Conservation (phyloP, 2,329 filamentous ascomycete genomes). For the Metarhizium album region DNA sequence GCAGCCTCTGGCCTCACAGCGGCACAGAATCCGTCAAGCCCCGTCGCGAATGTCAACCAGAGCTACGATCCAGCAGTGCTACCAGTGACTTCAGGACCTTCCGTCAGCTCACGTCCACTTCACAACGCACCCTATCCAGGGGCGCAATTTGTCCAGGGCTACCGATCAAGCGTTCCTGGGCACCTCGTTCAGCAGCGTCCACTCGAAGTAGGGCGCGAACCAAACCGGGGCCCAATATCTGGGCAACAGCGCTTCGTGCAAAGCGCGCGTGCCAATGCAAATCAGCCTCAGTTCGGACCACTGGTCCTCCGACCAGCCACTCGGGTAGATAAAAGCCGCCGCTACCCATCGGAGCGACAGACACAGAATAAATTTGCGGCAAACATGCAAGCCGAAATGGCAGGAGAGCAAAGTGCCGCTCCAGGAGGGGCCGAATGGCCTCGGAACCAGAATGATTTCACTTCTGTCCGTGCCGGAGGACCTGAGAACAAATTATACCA, state of each 20-base stretch:
- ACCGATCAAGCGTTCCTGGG: not conserved
- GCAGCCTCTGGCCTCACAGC: not conserved
- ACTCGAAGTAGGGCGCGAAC: not conserved
- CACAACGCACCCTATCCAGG: not conserved
- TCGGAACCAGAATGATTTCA: slow-evolving; percentile 27
- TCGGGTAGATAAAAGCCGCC: not conserved
- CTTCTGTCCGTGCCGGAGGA: slow-evolving; percentile 23
- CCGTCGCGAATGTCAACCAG: not conserved
- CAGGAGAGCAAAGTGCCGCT: not conserved
- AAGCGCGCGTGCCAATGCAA: not conserved
- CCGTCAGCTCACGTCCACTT: not conserved
- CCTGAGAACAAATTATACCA: slow-evolving; percentile 40
- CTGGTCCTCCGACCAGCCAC: not conserved
- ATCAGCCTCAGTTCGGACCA: not conserved
- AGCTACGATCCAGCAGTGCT: too few species aligned
- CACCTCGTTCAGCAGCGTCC: not conserved
- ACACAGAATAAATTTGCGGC: not conserved
- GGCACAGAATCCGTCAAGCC: not conserved
- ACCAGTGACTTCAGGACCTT: too few species aligned
- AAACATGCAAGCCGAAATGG: not conserved
- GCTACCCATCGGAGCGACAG: not conserved
- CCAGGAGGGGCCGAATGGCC: slow-evolving; percentile 26
- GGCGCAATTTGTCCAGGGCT: not conserved
- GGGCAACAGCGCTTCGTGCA: not conserved
- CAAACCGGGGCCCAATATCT: not conserved